Conservation (phyloP, 208 protist species). For the Trypanosoma mega region DNA sequence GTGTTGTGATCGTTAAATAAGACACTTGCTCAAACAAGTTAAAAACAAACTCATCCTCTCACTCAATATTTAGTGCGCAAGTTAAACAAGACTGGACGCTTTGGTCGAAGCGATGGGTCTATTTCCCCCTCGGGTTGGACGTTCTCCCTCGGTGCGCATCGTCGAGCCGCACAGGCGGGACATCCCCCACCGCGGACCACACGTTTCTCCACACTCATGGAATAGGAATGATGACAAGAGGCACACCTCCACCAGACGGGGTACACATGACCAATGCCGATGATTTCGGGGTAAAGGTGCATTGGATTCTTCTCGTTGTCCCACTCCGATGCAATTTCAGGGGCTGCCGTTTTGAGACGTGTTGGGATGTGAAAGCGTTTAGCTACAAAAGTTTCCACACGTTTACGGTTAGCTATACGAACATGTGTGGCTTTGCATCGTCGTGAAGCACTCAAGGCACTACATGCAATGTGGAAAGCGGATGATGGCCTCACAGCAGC, state of each 20-base stretch:
- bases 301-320: conserved; percentile 79
- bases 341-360: conserved; percentile 76
- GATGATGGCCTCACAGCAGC: background rate
- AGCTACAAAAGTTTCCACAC: conserved; percentile 82
- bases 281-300: conserved; percentile 84
- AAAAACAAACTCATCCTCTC: background rate
- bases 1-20: too few species aligned
- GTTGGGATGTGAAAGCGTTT: conserved; percentile 85
- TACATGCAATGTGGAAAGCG: background rate
- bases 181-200: conserved; percentile 82
- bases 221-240: conserved; percentile 47
- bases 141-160: background rate
- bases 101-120: conserved; percentile 59
- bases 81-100: conserved; percentile 75
- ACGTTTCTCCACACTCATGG: conserved; percentile 90
- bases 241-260: conserved; percentile 81
- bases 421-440: conserved; percentile 43
- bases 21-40: background rate
- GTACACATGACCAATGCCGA: conserved; percentile 75
- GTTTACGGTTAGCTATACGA: conserved; percentile 77
- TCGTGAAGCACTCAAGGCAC: background rate
- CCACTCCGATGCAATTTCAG: conserved; percentile 89
- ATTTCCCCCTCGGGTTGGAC: conserved; percentile 55
- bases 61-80: conserved; percentile 83
- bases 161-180: conserved; percentile 39